phyloP scores from a whole-genome alignment of 2,329 filamentous ascomycete genomes.

The Aspergillus sp. region DNA sequence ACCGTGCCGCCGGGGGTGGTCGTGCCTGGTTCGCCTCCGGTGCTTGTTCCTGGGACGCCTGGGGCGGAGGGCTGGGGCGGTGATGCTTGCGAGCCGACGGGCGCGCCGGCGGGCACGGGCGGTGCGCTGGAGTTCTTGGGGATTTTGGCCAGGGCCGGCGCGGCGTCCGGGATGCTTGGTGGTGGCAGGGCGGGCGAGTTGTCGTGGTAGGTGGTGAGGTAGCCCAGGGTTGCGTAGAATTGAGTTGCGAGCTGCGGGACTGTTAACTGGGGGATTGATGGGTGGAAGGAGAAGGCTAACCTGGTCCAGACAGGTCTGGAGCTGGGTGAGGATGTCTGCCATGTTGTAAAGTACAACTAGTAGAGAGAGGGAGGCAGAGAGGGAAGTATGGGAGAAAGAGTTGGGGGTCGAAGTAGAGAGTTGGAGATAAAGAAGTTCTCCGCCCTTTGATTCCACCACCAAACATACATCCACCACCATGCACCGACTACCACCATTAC shows the following conservation, averaged over 20 bases:
- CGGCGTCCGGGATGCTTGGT: constrained; percentile 28
- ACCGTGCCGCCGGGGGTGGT: constrained; percentile 21
- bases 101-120: constrained; percentile 28
- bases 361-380: not conserved
- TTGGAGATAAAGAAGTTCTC: constrained; percentile 9
- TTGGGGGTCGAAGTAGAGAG: constrained; percentile 9
- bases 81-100: constrained; percentile 18
- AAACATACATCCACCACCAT: too few species aligned
- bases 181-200: constrained; percentile 37
- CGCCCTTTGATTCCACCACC: not conserved
- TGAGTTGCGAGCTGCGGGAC: constrained; percentile 46
- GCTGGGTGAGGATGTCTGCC: constrained; percentile 49
- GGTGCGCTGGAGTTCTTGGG: constrained; percentile 38
- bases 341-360: constrained; percentile 17
- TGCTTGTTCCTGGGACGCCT: constrained; percentile 14
- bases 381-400: not conserved
- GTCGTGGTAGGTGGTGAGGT: constrained; percentile 47
- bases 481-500: too few species aligned
- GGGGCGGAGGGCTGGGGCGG: constrained; percentile 9
- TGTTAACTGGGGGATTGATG: constrained; percentile 1
- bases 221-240: constrained; percentile 51
- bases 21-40: constrained; percentile 12
- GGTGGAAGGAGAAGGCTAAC: constrained; percentile 19
- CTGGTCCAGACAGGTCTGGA: constrained; percentile 51
- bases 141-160: constrained; percentile 40